Conservation (phyloP, 2,329 filamentous ascomycete genomes). For the Fusarium bulbicola region DNA sequence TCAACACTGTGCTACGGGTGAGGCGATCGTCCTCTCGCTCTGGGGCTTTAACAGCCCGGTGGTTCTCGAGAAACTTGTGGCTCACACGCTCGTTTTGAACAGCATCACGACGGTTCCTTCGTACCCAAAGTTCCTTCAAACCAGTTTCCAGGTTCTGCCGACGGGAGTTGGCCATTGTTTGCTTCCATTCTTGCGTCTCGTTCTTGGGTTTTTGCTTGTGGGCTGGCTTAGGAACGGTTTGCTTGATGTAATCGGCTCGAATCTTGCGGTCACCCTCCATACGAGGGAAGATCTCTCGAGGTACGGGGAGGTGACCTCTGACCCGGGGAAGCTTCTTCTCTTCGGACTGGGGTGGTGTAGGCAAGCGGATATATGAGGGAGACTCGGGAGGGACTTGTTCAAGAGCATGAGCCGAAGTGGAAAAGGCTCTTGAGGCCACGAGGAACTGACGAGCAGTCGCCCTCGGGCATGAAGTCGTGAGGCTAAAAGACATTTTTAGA, state of each 20-base stretch:
- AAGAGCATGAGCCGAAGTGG: slow-evolving; percentile 48
- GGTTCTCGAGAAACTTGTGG: slow-evolving; percentile 58
- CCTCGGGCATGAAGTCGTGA: slow-evolving; percentile 39
- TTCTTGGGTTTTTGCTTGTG: slow-evolving; percentile 50
- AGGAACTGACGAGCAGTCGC: slow-evolving; percentile 41
- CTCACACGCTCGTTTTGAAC: slow-evolving; percentile 51
- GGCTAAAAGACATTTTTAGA: slow-evolving; percentile 43
- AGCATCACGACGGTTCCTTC: slow-evolving; percentile 62
- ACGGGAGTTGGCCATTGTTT: slow-evolving; percentile 75
- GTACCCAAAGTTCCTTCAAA: slow-evolving; percentile 72
- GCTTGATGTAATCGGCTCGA: slow-evolving; percentile 66
- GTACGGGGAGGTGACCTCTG: slow-evolving; percentile 84
- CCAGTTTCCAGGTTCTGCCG: slow-evolving; percentile 77
- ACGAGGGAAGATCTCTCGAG: slow-evolving; percentile 79
- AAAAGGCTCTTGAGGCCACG: slow-evolving; percentile 45
- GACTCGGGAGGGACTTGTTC: slow-evolving; percentile 82
- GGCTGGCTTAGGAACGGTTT: slow-evolving; percentile 65
- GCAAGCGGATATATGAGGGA: slow-evolving; percentile 85
- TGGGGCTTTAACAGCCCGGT: slow-evolving; percentile 65
- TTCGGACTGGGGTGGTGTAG: slow-evolving; percentile 76
- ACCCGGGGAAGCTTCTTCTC: slow-evolving; percentile 58
- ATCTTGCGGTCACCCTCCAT: slow-evolving; percentile 68
- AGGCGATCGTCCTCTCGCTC: slow-evolving; percentile 80
- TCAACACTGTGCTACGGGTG: slow-evolving; percentile 73
- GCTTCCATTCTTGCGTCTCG: slow-evolving; percentile 68